A percentile compares a stretch with the other conserved stretches of the same genome.
Evolutionary conservation across 306 rosid species (phyloP).

Genomic region (Vachellia collinsii): DNA sequence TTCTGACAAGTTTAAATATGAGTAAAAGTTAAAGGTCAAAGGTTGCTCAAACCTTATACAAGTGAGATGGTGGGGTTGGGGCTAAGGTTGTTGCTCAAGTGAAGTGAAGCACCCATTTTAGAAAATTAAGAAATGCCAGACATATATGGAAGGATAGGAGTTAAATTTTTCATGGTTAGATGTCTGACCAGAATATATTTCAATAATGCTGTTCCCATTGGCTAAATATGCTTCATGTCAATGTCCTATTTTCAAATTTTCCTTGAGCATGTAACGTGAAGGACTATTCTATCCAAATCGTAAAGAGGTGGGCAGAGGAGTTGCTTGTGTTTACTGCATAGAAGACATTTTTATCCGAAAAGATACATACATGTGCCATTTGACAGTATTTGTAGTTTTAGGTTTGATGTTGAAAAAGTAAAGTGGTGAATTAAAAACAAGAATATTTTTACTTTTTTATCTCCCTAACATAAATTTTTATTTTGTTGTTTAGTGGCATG

Average conservation of each 20-base stretch:
- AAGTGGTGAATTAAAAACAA: not conserved
- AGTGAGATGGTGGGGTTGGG: slow-evolving; percentile 3
- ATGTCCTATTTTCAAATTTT: not conserved
- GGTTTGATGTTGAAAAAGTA: not conserved
- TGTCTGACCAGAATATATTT: slow-evolving; percentile 4
- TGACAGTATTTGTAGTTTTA: slow-evolving; percentile 12
- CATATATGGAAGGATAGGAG: slow-evolving; percentile 9
- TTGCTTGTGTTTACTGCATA: not conserved
- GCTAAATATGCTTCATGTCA: slow-evolving; percentile 4
- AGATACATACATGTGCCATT: slow-evolving; percentile 21
- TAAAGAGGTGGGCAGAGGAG: not conserved
- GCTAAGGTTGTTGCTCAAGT: slow-evolving; percentile 10
- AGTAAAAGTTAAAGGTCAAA: not conserved
- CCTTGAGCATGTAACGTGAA: not conserved
- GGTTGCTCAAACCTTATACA: not conserved
- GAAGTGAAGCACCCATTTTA: not conserved
- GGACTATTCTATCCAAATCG: not conserved
- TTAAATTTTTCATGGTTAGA: not conserved
- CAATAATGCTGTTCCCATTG: not conserved
- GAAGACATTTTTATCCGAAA: not conserved
- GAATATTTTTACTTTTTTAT: not conserved
- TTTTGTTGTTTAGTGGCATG: slow-evolving; percentile 72
- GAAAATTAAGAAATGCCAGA: not conserved
- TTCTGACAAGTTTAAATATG: not conserved
- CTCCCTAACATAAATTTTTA: slow-evolving; percentile 27